Evolutionary conservation across 2,329 filamentous ascomycete genomes (phyloP).

Genomic region (Epichloe glyceriae): DNA sequence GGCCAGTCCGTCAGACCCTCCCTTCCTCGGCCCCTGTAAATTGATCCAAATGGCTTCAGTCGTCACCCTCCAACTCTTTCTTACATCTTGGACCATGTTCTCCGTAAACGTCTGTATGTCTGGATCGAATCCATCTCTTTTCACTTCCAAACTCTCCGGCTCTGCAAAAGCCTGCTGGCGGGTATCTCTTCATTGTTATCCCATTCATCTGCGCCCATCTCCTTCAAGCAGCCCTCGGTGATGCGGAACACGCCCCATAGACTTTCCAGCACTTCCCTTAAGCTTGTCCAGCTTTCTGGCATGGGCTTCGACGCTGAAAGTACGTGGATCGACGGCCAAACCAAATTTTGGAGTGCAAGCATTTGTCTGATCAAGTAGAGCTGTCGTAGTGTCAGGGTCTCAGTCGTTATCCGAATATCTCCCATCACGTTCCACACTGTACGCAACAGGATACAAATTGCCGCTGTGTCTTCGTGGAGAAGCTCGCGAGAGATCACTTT

Average conservation of each 20-base stretch:
- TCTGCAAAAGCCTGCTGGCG: conserved; percentile 13
- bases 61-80: conserved; percentile 29
- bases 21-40: conserved; percentile 25
- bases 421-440: conserved; percentile 17
- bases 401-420: conserved; percentile 10
- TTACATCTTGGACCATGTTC: conserved; percentile 31
- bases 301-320: conserved; percentile 8
- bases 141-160: conserved; percentile 4
- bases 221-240: conserved; percentile 10
- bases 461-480: conserved; percentile 18
- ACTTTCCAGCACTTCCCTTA: conserved; percentile 8
- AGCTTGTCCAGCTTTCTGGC: conserved; percentile 10
- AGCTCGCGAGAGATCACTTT: conserved; percentile 26
- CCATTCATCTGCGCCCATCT: conserved; percentile 5
- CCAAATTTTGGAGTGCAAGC: conserved; percentile 15
- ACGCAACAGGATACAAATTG: conserved; percentile 21
- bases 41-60: conserved; percentile 22
- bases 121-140: conserved; percentile 9
- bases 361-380: conserved; percentile 18
- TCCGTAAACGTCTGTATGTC: conserved; percentile 27
- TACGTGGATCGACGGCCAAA: conserved; percentile 18
- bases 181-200: conserved; percentile 9
- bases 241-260: conserved; percentile 9
- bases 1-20: conserved; percentile 19
- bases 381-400: conserved; percentile 11